Percentiles rank a stretch among this genome's conserved stretches.
These are phyloP conservation scores for Coprinopsis marcescibilis DNA, from an alignment of 768 basidiomycete species.

Conservation along the genomic window DNA sequence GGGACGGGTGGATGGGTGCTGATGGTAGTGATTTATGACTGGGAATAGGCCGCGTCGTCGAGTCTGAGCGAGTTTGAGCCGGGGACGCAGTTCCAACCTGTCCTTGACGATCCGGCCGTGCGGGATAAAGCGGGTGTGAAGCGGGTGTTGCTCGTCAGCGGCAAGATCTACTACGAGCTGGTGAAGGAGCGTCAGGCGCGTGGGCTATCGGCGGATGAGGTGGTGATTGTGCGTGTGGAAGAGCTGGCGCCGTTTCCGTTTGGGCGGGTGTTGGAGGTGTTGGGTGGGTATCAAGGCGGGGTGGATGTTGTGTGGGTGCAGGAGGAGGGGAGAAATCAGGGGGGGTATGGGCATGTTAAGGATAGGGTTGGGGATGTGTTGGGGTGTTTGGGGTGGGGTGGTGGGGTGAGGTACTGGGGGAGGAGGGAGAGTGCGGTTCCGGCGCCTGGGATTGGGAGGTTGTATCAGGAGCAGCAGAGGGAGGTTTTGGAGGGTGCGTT, in stretches of 20 bases:
- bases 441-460: constrained; percentile 67
- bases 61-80: constrained; percentile 52
- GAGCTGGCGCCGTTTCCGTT: constrained; percentile 91
- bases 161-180: constrained; percentile 88
- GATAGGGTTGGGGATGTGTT: constrained; percentile 52
- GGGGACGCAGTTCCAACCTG: constrained; percentile 61
- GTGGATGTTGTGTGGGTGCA: constrained; percentile 64
- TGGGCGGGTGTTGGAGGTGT: constrained; percentile 34
- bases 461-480: constrained; percentile 63
- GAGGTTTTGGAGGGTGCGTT: constrained; percentile 57
- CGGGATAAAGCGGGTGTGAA: constrained; percentile 34
- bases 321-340: constrained; percentile 88
- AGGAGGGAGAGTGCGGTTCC: constrained; percentile 68
- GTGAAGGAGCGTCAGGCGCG: constrained; percentile 57
- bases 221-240: constrained; percentile 76
- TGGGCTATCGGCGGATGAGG: constrained; percentile 33
- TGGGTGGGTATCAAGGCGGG: constrained; percentile 40
- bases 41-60: constrained; percentile 67
- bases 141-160: constrained; percentile 70
- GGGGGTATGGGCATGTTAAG: constrained; percentile 65
- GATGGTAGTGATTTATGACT: not conserved
- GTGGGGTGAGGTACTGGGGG: constrained; percentile 50
- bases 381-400: constrained; percentile 25
- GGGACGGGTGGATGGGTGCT: not conserved
- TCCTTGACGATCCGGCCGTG: constrained; percentile 48